Evolutionary conservation across 176 grass and related monocot genomes (phyloP).

Genomic region (Eragrostis nindensis): DNA sequence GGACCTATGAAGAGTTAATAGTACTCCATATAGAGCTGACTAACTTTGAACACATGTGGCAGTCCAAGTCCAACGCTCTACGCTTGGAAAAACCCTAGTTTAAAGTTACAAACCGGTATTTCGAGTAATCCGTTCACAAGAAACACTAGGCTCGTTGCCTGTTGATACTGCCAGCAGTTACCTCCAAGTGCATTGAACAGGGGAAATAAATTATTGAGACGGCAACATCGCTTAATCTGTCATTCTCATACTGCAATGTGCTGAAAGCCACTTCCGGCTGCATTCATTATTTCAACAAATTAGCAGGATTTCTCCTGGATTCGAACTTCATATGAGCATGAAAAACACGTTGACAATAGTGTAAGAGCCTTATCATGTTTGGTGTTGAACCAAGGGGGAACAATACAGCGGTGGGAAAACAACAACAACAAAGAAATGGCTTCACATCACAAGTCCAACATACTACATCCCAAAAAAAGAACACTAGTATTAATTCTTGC

Average conservation of each 20-base stretch:
- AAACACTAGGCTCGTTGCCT: neutral
- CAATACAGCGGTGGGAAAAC: neutral
- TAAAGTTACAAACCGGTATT: rapidly evolving
- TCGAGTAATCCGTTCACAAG: neutral
- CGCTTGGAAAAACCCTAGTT: neutral
- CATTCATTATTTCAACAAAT: conserved; percentile 26
- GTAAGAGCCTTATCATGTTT: neutral
- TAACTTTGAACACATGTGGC: neutral
- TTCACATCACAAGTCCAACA: conserved; percentile 1
- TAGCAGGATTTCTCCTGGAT: neutral
- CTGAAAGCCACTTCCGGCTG: neutral
- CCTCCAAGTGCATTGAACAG: neutral
- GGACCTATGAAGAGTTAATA: neutral
- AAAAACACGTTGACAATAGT: conserved; percentile 5
- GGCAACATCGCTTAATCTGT: neutral
- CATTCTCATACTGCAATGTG: neutral
- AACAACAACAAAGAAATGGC: neutral
- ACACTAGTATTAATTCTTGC: conserved; percentile 48
- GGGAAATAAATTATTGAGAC: neutral
- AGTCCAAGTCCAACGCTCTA: neutral
- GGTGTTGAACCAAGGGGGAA: neutral
- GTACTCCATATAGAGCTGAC: neutral
- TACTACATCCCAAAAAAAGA: neutral
- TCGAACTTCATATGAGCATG: conserved; percentile 15
- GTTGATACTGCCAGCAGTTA: neutral